Percentiles rank a stretch among this genome's conserved stretches.
phyloP scores from a whole-genome alignment of 352 stramenopile genomes.

The Phytophthora sojae region DNA sequence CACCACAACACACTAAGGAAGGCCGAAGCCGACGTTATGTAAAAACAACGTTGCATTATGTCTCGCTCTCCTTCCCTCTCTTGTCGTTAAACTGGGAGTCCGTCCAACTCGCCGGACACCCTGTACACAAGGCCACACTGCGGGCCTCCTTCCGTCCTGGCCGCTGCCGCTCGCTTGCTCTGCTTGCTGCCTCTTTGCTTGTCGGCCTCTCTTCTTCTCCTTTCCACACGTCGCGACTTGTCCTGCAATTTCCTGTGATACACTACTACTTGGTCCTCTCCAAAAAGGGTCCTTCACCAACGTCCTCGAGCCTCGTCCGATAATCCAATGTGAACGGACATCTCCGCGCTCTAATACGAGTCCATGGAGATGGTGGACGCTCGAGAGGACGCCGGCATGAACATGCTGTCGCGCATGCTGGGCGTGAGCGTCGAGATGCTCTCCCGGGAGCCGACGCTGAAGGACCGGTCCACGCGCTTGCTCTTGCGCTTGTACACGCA shows the following conservation, averaged over 20 bases:
- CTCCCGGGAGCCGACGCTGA: slow-evolving; percentile 70
- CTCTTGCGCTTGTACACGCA: slow-evolving; percentile 91
- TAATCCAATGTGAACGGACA: neutral
- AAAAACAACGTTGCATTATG: slow-evolving; percentile 50
- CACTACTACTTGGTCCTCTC: slow-evolving; percentile 40
- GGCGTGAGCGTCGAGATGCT: slow-evolving; percentile 83
- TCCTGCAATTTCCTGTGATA: slow-evolving; percentile 42
- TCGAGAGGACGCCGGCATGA: slow-evolving; percentile 58
- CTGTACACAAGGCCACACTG: slow-evolving; percentile 33
- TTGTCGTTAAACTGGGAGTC: slow-evolving; percentile 40
- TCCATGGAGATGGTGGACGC: slow-evolving; percentile 79
- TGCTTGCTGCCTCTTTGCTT: neutral
- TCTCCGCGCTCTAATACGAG: slow-evolving; percentile 41
- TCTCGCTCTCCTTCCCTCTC: slow-evolving; percentile 33
- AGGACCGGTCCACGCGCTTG: slow-evolving; percentile 76
- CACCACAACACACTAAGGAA: slow-evolving; percentile 7
- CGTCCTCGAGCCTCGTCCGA: slow-evolving; percentile 9
- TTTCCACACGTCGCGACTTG: slow-evolving; percentile 11
- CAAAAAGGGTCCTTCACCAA: slow-evolving; percentile 19
- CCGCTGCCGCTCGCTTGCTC: neutral
- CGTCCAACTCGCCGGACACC: slow-evolving; percentile 33
- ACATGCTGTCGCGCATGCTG: slow-evolving; percentile 82
- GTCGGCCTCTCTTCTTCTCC: neutral
- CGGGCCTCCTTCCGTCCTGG: neutral
- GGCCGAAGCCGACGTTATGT: slow-evolving; percentile 31